phyloP scores from a whole-genome alignment of 192 early-diverging fungal species.

The Coemansia aciculifera region DNA sequence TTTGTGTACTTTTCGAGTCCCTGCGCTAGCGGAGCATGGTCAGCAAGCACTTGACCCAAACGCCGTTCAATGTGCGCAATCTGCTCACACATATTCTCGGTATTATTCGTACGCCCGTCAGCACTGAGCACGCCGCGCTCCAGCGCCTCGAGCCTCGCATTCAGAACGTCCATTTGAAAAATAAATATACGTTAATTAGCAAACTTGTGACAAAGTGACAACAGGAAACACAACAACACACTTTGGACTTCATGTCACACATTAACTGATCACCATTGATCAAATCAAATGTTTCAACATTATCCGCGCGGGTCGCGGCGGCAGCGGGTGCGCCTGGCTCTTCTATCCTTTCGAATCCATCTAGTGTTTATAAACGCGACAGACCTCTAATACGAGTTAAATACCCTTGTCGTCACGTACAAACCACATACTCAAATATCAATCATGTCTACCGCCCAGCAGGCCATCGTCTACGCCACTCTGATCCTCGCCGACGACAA shows the following conservation, averaged over 20 bases:
- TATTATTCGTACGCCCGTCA: background rate
- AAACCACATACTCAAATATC: constrained; percentile 22
- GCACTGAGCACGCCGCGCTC: constrained; percentile 38
- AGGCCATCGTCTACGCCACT: constrained; percentile 92
- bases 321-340: constrained; percentile 10
- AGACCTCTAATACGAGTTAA: constrained; percentile 54
- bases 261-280: background rate
- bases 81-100: constrained; percentile 25
- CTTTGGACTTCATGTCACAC: background rate
- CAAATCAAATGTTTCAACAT: background rate
- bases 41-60: constrained; percentile 23
- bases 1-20: constrained; percentile 44
- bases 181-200: background rate
- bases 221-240: background rate
- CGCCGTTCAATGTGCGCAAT: constrained; percentile 33
- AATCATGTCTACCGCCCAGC: constrained; percentile 69
- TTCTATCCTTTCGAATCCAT: constrained; percentile 8
- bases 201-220: background rate
- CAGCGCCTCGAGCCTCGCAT: constrained; percentile 29
- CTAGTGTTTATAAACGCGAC: constrained; percentile 36
- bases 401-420: constrained; percentile 39
- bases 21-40: constrained; percentile 19
- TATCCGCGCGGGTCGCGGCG: background rate
- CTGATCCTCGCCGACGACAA: constrained; percentile 99
- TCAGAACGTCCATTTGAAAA: constrained; percentile 32